Evolutionary conservation across 805 yeast species (phyloP), one percentile per base, ranked within the genome.

Genomic region (Candida boidinii): DNA sequence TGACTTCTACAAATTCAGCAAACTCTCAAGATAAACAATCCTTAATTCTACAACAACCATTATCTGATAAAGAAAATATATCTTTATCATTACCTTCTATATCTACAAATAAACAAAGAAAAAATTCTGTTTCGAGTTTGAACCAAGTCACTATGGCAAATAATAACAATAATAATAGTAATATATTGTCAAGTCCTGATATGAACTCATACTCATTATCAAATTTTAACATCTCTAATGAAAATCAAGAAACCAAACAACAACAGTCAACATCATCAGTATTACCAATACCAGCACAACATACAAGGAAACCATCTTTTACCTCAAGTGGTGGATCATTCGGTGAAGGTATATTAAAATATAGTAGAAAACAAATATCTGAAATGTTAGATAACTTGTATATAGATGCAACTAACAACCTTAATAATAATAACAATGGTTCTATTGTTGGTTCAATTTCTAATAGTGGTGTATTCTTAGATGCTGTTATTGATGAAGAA

Each of bases 271-370:
- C 17, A n/a, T 23, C 26, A 13, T 14, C 26, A 19, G 21, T 19
- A 19, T 9, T 9, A 19, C 9, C 21, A 14, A 23, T 25, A 15
- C 25, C 28, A 17, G 34, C 23, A 26, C 18, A 24, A n/a, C 26
- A 27, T 7, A 29, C 25, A 17, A 36, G 48, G 20, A 38, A 43
- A 5, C 49, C 59, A 1, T 52, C 58, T 4, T 52, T 55, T 26
- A 55, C 60, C n/a, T 54, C 60, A 2, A 51, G 58, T 1, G 60
- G 60, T 18, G 48, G 50, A 13, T 54, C 59, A 11, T 55, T 55
- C 36, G 60, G 60, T 14, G 60, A 55, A 34, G 60, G 60, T 5
- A 55, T 55, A 17, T 52, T 55, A 26, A 54, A 53, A 37, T 55
- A 50, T 35, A 53, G 47, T 33, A 39, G 60, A 21, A 46, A 44